Percentiles rank a stretch among this genome's conserved stretches.
phyloP scores from a whole-genome alignment of 768 basidiomycete species.

The Podaxis sp. region DNA sequence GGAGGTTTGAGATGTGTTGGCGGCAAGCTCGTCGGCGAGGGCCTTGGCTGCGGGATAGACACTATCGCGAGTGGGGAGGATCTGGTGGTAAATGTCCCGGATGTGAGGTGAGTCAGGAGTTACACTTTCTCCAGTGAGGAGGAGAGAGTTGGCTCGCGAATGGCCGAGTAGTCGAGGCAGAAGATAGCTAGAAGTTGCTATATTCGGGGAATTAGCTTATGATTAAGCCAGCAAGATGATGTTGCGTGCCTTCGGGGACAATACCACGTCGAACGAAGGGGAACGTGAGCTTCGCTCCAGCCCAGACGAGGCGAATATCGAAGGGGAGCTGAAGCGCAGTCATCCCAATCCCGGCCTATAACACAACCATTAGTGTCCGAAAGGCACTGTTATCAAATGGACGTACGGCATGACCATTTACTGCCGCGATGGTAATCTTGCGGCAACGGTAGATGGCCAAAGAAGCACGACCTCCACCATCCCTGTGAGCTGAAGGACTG shows the following conservation, averaged over 20 bases:
- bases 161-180: constrained; percentile 52
- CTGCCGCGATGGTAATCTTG: constrained; percentile 49
- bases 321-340: constrained; percentile 47
- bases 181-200: constrained; percentile 34
- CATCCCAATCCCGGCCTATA: constrained; percentile 44
- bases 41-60: constrained; percentile 49
- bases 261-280: constrained; percentile 50
- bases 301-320: constrained; percentile 49
- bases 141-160: constrained; percentile 46
- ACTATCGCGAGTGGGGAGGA: constrained; percentile 43
- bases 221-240: not conserved
- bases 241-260: constrained; percentile 41
- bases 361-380: not conserved
- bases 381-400: not conserved
- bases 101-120: constrained; percentile 40
- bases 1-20: constrained; percentile 46
- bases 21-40: constrained; percentile 47
- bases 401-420: constrained; percentile 46
- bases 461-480: constrained; percentile 42
- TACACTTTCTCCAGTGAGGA: constrained; percentile 43
- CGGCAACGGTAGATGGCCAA: constrained; percentile 48
- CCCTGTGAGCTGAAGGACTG: constrained; percentile 37
- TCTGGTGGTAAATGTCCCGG: constrained; percentile 39
- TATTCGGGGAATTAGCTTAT: not conserved
- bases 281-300: constrained; percentile 42